These are phyloP conservation scores for Spathaspora sp. DNA, from an alignment of 1,139 yeast genomes.

Conservation along the genomic window DNA sequence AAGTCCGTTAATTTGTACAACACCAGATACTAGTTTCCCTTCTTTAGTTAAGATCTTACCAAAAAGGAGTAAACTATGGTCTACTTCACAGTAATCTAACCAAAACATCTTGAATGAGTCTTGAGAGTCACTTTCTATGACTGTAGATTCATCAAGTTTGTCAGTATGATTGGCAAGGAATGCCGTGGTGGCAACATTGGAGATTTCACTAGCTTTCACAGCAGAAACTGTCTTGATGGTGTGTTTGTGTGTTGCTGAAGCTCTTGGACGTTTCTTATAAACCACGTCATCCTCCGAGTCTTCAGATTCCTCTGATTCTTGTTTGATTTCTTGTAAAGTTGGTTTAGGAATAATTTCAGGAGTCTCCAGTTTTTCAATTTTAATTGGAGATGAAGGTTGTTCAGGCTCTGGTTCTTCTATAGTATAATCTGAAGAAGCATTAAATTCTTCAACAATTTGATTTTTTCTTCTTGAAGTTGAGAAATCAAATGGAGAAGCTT, in stretches of 20 bases:
- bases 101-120: slow-evolving; percentile 71
- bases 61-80: slow-evolving; percentile 67
- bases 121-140: slow-evolving; percentile 34
- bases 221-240: slow-evolving; percentile 23
- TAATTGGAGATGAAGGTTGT: slow-evolving; percentile 33
- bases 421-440: slow-evolving; percentile 18
- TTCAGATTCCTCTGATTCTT: slow-evolving; percentile 13
- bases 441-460: slow-evolving; percentile 13
- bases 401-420: slow-evolving; percentile 18
- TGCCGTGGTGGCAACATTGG: slow-evolving; percentile 15
- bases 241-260: slow-evolving; percentile 23
- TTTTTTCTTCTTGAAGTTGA: slow-evolving; percentile 25
- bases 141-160: slow-evolving; percentile 47
- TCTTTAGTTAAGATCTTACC: slow-evolving; percentile 73
- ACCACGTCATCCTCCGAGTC: slow-evolving; percentile 59
- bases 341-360: slow-evolving; percentile 11
- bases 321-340: slow-evolving; percentile 4
- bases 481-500: slow-evolving; percentile 22
- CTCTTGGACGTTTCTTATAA: slow-evolving; percentile 46
- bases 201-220: slow-evolving; percentile 22
- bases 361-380: slow-evolving; percentile 16
- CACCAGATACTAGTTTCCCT: slow-evolving; percentile 65
- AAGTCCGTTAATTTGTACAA: slow-evolving; percentile 73
- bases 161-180: slow-evolving; percentile 32
- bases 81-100: slow-evolving; percentile 86